Base-by-base conservation (phyloP, 2,329 filamentous ascomycete species). In the Pestalotiopsis sp. region DNA sequence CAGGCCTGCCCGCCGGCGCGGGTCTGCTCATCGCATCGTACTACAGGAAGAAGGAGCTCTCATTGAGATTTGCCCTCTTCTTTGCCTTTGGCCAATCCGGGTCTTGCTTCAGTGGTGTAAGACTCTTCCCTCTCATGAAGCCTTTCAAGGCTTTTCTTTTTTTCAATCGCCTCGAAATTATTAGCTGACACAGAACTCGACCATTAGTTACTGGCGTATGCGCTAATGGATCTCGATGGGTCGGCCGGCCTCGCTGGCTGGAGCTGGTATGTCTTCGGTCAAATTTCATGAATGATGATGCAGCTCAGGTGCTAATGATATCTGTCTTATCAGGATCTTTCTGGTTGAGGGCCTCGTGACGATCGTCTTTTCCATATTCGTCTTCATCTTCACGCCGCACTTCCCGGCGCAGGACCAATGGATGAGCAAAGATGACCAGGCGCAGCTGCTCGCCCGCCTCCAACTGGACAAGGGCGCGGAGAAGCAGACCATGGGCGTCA, bases 1-100 rank as follows among this genome's bases (percentile, higher is more conserved):
- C 78, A 7, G 78, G 77, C 12, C 77, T 80, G 38, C 74, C 79
- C 4, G 78, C 78, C 9, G 78, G 77, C 6, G 78, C 64, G 25
- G 64, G 64, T 36, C 52, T 66, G 23, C 45, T 66, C 14, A 66
- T 66, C 31, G 64, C 64, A 20, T 66, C 64, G 20, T 66, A 66
- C 31, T 66, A 66, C 31, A 45, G 64, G n/a, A 66, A 66, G 49
- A 66, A 66, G 27, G 64, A 66, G 49, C 49, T 66, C 3, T 66
- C 64, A 9, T 38, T 66, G 49, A 23, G 64, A 57, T 66, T 57
- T 25, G 64, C 64, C 12, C 49, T 66, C 23, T 66, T 66, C 52
- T 66, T 66, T 27, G 41, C 64, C n/a, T 66, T 66, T 66, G 64
- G 64, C 1, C 64, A 66, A 49, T 57, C 25, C 14, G 64, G 64